Evolutionary conservation across 805 yeast genomes (phyloP), one percentile per base, ranked within the genome.

Genomic region (Blastobotrys attinorum): DNA sequence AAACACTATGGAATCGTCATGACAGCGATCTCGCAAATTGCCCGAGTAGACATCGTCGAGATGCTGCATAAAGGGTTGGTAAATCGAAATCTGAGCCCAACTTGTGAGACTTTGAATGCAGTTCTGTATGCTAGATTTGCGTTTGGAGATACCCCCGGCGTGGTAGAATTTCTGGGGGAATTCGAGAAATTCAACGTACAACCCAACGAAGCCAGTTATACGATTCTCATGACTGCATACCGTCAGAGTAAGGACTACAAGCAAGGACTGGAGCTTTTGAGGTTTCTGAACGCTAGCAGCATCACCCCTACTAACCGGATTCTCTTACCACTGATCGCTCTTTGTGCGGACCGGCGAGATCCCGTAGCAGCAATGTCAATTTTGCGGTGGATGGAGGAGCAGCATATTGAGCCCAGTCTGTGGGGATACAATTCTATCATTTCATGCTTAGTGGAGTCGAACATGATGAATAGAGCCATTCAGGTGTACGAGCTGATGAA

Each of bases 1-100:
- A 54, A 53, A 6, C 85, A 82, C 51, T 83, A 82, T 56, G 67
- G 73, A 3, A 71, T 77, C 15, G 77, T 81, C 10, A 78, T 83
- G 73, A 61, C 66, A 42, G 77, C 83, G 0, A 62, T 83, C 47
- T 79, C 84, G 1, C 49, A 55, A 3, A 57, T 65, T 27, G 80
- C 76, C 7, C 77, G 74, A 50, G 60, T 54, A 33, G 69, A 59
- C 32, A 72, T 69, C 56, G 77, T 74, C 8, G 73, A 72, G 22
- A 60, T 56, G 45, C 62, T 83, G 45, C 81, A 69, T 60, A 47
- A 62, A n/a, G 72, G 75, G 53, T 53, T 78, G 23, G 37, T 63
- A 3, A 59, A 65, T 41, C 64, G 79, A 43, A 68, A 70, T 1
- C 66, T 77, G 54, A 53, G 47, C 3, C 85, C 86, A 1, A 63